These are phyloP conservation scores for Lactifluus echinatus DNA, from an alignment of 768 basidiomycete species.

Conservation along the genomic window DNA sequence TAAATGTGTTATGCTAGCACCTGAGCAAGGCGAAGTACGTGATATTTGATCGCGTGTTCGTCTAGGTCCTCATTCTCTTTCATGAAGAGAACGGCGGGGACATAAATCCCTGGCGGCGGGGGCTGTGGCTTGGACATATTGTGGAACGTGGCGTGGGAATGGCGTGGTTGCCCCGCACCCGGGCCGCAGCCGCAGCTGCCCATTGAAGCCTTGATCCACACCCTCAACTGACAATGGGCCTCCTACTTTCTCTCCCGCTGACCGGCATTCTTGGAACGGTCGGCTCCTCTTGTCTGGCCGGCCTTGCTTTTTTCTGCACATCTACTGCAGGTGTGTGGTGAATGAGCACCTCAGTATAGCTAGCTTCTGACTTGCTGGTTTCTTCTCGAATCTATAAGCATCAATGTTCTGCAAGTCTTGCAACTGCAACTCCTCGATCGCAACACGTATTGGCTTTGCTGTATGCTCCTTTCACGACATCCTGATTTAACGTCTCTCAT, in stretches of 20 bases:
- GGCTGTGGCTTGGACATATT: slow-evolving; percentile 37
- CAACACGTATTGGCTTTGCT: slow-evolving; percentile 92
- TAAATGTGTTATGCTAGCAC: slow-evolving; percentile 29
- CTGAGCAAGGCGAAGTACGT: slow-evolving; percentile 65
- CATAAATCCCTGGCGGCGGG: slow-evolving; percentile 60
- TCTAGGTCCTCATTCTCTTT: slow-evolving; percentile 65
- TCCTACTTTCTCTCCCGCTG: slow-evolving; percentile 65
- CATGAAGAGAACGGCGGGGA: slow-evolving; percentile 72
- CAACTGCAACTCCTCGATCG: slow-evolving; percentile 98
- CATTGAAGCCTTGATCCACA: no score
- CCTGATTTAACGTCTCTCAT: neutral
- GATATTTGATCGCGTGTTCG: slow-evolving; percentile 52
- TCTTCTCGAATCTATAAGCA: slow-evolving; percentile 42
- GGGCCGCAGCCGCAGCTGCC: no score
- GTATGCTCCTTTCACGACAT: slow-evolving; percentile 35
- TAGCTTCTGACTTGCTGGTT: slow-evolving; percentile 7
- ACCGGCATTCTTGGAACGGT: slow-evolving; percentile 60
- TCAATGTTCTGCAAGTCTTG: slow-evolving; percentile 98
- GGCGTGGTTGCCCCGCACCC: no score
- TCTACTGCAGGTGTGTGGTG: slow-evolving; percentile 65
- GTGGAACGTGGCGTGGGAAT: slow-evolving; percentile 6
- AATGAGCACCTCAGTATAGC: neutral
- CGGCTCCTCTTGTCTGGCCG: slow-evolving; percentile 76
- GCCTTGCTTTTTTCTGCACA: slow-evolving; percentile 78
- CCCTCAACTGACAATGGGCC: slow-evolving; percentile 43